Base-by-base conservation (phyloP, 805 yeast species). In the Wickerhamomyces subpelliculosus region DNA sequence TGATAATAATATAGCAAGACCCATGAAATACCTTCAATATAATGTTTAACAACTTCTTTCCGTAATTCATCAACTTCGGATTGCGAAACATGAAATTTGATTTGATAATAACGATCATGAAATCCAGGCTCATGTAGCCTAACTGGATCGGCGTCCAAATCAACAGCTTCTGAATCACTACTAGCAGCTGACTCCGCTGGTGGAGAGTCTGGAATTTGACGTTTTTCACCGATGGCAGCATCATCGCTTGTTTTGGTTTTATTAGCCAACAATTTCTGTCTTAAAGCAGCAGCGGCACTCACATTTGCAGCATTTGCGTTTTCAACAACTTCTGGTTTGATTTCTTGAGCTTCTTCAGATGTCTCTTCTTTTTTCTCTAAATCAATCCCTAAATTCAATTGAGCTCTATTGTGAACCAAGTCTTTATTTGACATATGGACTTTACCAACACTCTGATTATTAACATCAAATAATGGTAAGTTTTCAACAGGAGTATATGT, bases 21-120 rank as follows among this genome's bases (percentile, higher is more conserved):
- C 99, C 99, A 93, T n/a, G 96, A 78, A 4, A 93, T 84, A 44
- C 99, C 99, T 60, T 90, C 96, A 39, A 93, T 72, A 54, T 93
- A 93, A 35, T 78, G 73, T 38, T 67, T 65, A 0, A 80, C 87
- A 52, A 93, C 78, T 32, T 71, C 67, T 44, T 70, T 72, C 32
- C 80, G 71, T 17, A 75, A 65, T 16, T 65, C 61, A 2, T 70
- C 67, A 32, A 83, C 71, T 34, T 77, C 80, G 3, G 71, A 72
- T 18, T 72, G 68, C 4, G 62, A 51, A 8, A 78, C 68, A 42
- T 75, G 73, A 54, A 88, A 87, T 60, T 93, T 93, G 29, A 72
- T 65, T 41, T 70, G 65, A 55, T 93, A 93, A 59, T 93, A 93
- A 35, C 99, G 68, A 38, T 73, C 76, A 36, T 74, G 75, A 60